A percentile compares a stretch with the other conserved stretches of the same genome.
Evolutionary conservation across 2,329 filamentous ascomycete genomes (phyloP).

Genomic region (Beauveria caledonica): DNA sequence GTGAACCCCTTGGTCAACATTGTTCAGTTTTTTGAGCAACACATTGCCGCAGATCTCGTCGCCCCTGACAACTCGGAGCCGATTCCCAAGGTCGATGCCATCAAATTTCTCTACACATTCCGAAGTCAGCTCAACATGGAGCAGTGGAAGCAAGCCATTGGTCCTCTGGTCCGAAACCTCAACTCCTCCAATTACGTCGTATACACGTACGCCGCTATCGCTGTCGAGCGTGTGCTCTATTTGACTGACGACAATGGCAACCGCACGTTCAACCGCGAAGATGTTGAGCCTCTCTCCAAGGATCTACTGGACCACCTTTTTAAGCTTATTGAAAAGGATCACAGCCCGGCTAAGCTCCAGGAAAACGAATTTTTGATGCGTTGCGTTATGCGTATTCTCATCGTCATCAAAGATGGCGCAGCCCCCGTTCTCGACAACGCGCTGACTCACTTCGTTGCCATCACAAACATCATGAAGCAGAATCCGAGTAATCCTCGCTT

Average conservation of each 20-base stretch:
- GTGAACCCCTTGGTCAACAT: slow-evolving; percentile 85
- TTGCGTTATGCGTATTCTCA: slow-evolving; percentile 94
- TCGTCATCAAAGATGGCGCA: slow-evolving; percentile 82
- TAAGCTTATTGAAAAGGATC: slow-evolving; percentile 78
- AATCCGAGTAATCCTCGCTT: slow-evolving; percentile 97
- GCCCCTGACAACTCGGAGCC: slow-evolving; percentile 61
- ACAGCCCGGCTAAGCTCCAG: slow-evolving; percentile 83
- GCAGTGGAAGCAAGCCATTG: slow-evolving; percentile 85
- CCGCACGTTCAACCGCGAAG: slow-evolving; percentile 69
- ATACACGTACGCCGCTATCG: slow-evolving; percentile 94
- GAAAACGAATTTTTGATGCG: slow-evolving; percentile 99
- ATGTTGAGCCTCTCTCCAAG: slow-evolving; percentile 74
- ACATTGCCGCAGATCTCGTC: slow-evolving; percentile 84
- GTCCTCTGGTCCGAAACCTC: slow-evolving; percentile 83
- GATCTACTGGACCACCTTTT: slow-evolving; percentile 87
- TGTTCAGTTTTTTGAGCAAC: slow-evolving; percentile 87
- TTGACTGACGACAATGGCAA: slow-evolving; percentile 68
- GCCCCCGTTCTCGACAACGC: slow-evolving; percentile 66
- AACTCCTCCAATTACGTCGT: slow-evolving; percentile 89
- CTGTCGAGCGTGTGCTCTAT: slow-evolving; percentile 86
- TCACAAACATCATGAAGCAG: slow-evolving; percentile 83
- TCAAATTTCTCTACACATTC: slow-evolving; percentile 97
- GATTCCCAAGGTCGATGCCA: slow-evolving; percentile 92
- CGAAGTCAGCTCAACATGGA: slow-evolving; percentile 86
- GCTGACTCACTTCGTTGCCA: slow-evolving; percentile 76